Percentiles rank a stretch among this genome's conserved stretches.
Conservation (phyloP, 176 grass and related monocot genomes). For the Avena atlantica region DNA sequence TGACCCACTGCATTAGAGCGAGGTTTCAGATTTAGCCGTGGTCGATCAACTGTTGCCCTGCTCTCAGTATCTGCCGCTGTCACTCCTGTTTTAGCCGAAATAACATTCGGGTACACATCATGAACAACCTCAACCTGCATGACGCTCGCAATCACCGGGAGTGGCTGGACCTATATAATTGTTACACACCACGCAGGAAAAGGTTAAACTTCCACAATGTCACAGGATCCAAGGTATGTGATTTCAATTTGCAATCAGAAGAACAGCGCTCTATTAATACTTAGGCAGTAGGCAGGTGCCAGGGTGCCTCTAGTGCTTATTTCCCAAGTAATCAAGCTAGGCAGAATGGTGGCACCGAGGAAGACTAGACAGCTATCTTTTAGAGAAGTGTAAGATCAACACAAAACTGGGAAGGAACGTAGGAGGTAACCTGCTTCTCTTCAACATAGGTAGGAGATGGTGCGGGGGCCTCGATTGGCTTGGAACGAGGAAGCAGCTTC, state of each 20-base stretch:
- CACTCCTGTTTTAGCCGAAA: slow-evolving; percentile 46
- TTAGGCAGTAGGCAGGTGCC: neutral
- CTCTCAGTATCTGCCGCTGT: slow-evolving; percentile 52
- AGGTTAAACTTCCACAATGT: neutral
- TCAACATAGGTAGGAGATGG: slow-evolving; percentile 53
- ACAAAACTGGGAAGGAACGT: neutral
- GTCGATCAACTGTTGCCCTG: slow-evolving; percentile 54
- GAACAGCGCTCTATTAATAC: neutral
- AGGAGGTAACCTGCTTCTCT: slow-evolving; percentile 70
- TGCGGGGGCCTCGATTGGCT: slow-evolving; percentile 62
- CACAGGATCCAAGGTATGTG: neutral
- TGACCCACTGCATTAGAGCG: slow-evolving; percentile 59
- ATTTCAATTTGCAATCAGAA: neutral
- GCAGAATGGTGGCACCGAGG: neutral
- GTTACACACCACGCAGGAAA: slow-evolving; percentile 34
- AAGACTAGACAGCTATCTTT: no score
- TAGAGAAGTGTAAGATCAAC: neutral
- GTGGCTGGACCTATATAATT: slow-evolving; percentile 50
- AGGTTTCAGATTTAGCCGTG: slow-evolving; percentile 81
- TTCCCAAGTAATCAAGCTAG: neutral
- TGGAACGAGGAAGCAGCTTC: slow-evolving; percentile 84
- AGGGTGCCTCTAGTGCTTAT: neutral
- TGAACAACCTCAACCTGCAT: slow-evolving; percentile 51
- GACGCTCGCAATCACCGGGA: slow-evolving; percentile 23
- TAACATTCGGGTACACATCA: slow-evolving; percentile 56